Evolutionary conservation across 2,329 filamentous ascomycete species (phyloP).

Genomic region (Thielaviopsis cerberus): DNA sequence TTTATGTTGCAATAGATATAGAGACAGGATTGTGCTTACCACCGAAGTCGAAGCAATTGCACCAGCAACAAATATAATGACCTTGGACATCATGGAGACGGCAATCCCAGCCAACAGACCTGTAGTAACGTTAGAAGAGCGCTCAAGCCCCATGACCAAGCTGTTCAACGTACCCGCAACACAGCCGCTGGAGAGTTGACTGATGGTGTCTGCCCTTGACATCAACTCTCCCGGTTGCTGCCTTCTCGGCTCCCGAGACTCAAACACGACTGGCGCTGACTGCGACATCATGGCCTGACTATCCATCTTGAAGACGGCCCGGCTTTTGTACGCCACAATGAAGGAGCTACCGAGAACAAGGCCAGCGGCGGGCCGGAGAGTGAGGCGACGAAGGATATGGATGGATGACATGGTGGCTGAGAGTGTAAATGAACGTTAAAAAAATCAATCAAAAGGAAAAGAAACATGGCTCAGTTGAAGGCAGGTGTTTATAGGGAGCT

Average conservation of each 20-base stretch:
- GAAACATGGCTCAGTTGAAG: no score
- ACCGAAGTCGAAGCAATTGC: constrained; percentile 44
- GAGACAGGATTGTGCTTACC: constrained; percentile 24
- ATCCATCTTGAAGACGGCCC: background rate
- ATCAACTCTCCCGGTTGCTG: background rate
- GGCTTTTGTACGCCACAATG: background rate
- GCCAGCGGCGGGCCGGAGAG: background rate
- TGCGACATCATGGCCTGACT: background rate
- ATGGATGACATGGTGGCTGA: background rate
- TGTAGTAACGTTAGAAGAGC: constrained; percentile 16
- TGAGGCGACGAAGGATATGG: background rate
- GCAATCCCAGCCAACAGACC: constrained; percentile 46
- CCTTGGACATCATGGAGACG: constrained; percentile 51
- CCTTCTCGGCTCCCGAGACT: background rate
- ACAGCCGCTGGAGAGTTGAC: constrained; percentile 36
- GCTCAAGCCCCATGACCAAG: background rate
- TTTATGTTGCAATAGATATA: background rate
- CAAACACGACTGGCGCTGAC: background rate
- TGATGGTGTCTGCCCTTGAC: constrained; percentile 8
- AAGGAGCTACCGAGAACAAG: background rate
- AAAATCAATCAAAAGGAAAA: background rate
- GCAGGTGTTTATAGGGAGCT: background rate
- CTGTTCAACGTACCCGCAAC: constrained; percentile 25
- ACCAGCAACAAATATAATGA: constrained; percentile 48
- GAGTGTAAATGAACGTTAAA: background rate